Conservation (phyloP, 441 rosid genomes). For the Gossypium laxum region DNA sequence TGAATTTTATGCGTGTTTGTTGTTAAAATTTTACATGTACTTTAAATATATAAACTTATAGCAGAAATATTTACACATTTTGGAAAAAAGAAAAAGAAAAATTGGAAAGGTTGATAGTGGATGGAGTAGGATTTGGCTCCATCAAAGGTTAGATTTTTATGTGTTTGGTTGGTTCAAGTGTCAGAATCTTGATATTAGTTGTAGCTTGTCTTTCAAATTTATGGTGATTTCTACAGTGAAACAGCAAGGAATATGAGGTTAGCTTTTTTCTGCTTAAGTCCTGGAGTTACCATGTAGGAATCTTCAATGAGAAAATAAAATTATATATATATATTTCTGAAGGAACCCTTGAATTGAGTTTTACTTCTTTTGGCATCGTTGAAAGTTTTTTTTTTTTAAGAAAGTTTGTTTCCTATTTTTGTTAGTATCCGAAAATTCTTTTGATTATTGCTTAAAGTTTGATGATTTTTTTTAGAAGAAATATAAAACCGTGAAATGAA, state of each 20-base stretch:
- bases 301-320: neutral
- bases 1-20: conserved; percentile 28
- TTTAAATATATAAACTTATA: neutral
- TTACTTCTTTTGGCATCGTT: neutral
- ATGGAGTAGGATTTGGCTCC: conserved; percentile 16
- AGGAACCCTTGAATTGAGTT: conserved; percentile 11
- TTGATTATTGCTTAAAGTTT: neutral
- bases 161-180: conserved; percentile 17
- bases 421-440: conserved; percentile 6
- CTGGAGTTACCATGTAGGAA: neutral
- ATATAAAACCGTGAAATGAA: neutral
- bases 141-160: conserved; percentile 20
- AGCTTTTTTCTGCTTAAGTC: neutral
- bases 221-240: conserved; percentile 21
- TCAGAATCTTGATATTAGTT: conserved; percentile 29
- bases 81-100: neutral
- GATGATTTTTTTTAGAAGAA: neutral
- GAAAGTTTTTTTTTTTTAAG: neutral
- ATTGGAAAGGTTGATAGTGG: conserved; percentile 12
- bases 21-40: conserved; percentile 15
- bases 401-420: conserved; percentile 6
- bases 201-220: conserved; percentile 22
- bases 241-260: conserved; percentile 8
- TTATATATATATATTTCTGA: neutral
- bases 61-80: neutral